A percentile compares a stretch with the other conserved stretches of the same genome.
phyloP scores from a whole-genome alignment of 192 early-diverging fungal species.

The Rhizoclosmatium globosum region DNA sequence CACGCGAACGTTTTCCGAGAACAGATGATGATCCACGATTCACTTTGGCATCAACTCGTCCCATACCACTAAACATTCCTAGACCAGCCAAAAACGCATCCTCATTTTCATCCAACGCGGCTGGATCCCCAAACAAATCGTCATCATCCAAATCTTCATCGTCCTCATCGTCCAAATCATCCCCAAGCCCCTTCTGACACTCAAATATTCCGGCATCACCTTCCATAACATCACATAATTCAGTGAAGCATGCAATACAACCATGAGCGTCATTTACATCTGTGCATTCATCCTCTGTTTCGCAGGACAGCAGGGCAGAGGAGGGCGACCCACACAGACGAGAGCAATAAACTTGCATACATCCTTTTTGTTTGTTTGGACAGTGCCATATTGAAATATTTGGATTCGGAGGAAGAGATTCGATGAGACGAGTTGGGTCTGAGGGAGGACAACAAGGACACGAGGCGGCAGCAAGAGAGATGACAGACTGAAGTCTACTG shows the following conservation, averaged over 20 bases:
- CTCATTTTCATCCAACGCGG: background rate
- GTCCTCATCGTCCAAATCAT: slow-evolving; percentile 10
- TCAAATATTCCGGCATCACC: slow-evolving; percentile 8
- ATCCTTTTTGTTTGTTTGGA: background rate
- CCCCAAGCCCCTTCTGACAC: background rate
- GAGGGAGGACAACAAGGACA: background rate
- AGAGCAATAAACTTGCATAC: slow-evolving; percentile 1
- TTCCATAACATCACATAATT: background rate
- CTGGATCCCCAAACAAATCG: background rate
- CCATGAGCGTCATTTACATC: background rate
- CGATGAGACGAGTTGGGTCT: background rate
- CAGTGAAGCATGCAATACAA: background rate
- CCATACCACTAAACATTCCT: background rate
- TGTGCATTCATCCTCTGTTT: background rate
- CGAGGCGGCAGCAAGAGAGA: background rate
- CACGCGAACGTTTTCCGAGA: too few species aligned
- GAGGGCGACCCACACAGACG: background rate
- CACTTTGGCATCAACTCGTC: too few species aligned
- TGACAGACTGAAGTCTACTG: too few species aligned
- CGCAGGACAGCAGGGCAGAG: background rate
- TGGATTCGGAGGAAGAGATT: background rate
- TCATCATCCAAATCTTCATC: background rate
- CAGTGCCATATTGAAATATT: background rate
- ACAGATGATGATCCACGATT: too few species aligned
- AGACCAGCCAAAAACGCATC: background rate